phyloP scores from a whole-genome alignment of 2,329 filamentous ascomycete genomes.

The Claviceps digitariae region DNA sequence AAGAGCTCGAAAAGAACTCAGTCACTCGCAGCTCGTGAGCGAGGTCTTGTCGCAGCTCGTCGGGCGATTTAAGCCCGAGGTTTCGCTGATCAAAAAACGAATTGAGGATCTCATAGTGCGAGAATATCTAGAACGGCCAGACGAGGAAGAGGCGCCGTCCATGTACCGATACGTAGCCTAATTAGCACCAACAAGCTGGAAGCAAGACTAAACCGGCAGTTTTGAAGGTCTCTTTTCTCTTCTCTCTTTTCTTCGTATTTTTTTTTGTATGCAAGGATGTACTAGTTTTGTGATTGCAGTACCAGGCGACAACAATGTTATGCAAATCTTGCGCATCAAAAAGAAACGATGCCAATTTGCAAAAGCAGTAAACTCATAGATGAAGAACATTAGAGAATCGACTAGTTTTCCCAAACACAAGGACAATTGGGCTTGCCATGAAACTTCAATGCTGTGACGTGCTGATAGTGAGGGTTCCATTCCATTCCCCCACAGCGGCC shows the following conservation, averaged over 20 bases:
- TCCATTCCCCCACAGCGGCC: too few species aligned
- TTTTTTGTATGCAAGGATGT: not conserved
- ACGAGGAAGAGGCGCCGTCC: slow-evolving; percentile 51
- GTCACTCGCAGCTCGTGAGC: slow-evolving; percentile 54
- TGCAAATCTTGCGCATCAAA: not conserved
- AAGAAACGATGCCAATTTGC: not conserved
- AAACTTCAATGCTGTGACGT: not conserved
- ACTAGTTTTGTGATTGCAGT: not conserved
- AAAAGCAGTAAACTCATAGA: not conserved
- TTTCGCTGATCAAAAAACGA: slow-evolving; percentile 67
- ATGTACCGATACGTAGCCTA: slow-evolving; percentile 62
- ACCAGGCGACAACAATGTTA: not conserved
- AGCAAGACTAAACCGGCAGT: not conserved
- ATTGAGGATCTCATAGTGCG: slow-evolving; percentile 64
- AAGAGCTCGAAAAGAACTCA: slow-evolving; percentile 60
- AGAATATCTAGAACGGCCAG: slow-evolving; percentile 60
- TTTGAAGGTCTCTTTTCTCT: not conserved
- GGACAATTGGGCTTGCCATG: not conserved
- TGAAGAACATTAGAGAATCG: not conserved
- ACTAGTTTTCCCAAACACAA: too few species aligned
- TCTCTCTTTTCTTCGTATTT: not conserved
- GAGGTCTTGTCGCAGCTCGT: slow-evolving; percentile 60
- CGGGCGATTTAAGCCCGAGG: slow-evolving; percentile 60
- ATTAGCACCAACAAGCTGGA: slow-evolving; percentile 4
- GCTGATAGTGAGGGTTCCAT: too few species aligned